These are phyloP conservation scores for Wickerhamomyces hampshirensis DNA, from an alignment of 805 yeast species.

Conservation along the genomic window DNA sequence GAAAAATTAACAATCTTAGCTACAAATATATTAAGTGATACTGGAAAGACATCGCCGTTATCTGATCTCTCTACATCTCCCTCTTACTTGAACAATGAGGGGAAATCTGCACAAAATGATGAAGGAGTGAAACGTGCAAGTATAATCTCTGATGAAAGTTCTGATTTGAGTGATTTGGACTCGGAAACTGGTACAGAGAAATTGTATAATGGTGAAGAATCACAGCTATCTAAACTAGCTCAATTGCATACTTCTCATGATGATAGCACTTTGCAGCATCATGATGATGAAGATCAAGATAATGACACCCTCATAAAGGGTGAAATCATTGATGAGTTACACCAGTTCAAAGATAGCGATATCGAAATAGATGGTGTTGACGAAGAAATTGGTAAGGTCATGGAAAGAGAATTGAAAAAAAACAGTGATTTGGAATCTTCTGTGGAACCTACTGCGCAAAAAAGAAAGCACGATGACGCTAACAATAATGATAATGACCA, in stretches of 20 bases:
- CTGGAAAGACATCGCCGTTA: slow-evolving; percentile 25
- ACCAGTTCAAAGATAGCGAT: slow-evolving; percentile 19
- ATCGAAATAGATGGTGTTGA: slow-evolving; percentile 17
- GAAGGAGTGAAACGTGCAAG: slow-evolving; percentile 14
- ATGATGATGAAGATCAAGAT: slow-evolving; percentile 17
- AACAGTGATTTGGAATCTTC: slow-evolving; percentile 8
- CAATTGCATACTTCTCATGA: slow-evolving; percentile 5
- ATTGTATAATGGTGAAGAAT: slow-evolving; percentile 47
- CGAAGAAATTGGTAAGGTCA: slow-evolving; percentile 20
- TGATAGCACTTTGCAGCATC: slow-evolving; percentile 7
- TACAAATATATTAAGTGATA: slow-evolving; percentile 12
- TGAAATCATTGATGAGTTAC: slow-evolving; percentile 19
- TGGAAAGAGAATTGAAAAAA: slow-evolving; percentile 13
- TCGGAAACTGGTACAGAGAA: slow-evolving; percentile 92
- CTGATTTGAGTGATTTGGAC: slow-evolving; percentile 55
- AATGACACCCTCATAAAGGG: slow-evolving; percentile 21
- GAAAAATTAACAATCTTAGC: too few species aligned
- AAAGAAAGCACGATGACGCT: slow-evolving; percentile 17
- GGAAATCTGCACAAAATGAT: slow-evolving; percentile 1
- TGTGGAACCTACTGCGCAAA: background rate
- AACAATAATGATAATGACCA: slow-evolving; percentile 3
- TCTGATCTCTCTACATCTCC: slow-evolving; percentile 25
- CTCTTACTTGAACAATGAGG: slow-evolving; percentile 13
- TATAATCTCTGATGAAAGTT: slow-evolving; percentile 24
- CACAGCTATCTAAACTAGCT: slow-evolving; percentile 40